Base-by-base conservation (phyloP, 164 flowering plant genomes). In the Pachysandra terminalis region DNA sequence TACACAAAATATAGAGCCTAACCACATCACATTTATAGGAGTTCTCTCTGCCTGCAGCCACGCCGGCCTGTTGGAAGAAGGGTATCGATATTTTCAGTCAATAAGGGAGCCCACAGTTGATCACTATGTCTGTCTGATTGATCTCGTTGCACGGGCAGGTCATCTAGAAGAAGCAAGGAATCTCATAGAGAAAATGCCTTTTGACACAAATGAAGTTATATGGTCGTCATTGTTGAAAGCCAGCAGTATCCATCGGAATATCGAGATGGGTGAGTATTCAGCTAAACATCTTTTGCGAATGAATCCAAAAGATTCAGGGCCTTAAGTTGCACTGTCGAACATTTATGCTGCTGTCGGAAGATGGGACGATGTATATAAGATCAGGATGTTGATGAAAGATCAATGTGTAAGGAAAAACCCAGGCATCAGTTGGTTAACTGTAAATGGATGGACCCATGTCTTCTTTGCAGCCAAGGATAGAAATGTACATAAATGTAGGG, bases 11-110 rank as follows among this genome's bases (percentile, higher is more conserved):
- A 7, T 77, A 49, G 66, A 70, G 71, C 80, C 74, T 19, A 73
- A 73, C 66, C 66, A 73, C 51, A 59, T 73, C 57, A 73, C 77
- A 21, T 73, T 21, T 25, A 19, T 70, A 35, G 77, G 71, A 58
- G 63, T 77, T 40, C 77, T 77, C 71, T 77, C 74, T 57, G 80
- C 80, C 53, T 77, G 80, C 45, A 67, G 71, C 59, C 74, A 77
- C 69, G 45, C 55, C 19, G 80, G 80, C 45, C 60, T 77, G 16
- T 68, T 77, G 35, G 66, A 67, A 25, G 74, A 73, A 19, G 80
- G 80, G 22, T 70, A 70, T 63, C 48, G 25, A 37, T 73, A 66
- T 58, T 77, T 77, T 52, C 48, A 67, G 17, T 23, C 59, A 66
- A 73, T 77, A 19, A 40, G 25, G 22, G 72, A 73, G 21, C 77